These are phyloP conservation scores for Solanum medicagineum DNA, from an alignment of 257 asterid genomes.

Conservation along the genomic window DNA sequence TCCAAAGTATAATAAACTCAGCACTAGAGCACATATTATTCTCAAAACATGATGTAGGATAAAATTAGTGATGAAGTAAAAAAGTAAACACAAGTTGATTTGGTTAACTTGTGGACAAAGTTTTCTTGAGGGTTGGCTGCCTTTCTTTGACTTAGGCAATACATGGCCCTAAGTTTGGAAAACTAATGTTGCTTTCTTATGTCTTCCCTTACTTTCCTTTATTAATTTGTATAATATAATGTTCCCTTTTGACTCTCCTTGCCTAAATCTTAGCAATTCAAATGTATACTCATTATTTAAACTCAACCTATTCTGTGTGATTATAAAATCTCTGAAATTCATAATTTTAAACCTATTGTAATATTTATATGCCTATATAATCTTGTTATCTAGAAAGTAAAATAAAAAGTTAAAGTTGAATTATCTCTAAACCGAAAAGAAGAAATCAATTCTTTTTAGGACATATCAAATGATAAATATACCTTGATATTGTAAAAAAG, in stretches of 20 bases:
- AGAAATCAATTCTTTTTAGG: neutral
- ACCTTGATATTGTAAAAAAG: neutral
- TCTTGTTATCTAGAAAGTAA: neutral
- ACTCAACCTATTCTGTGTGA: neutral
- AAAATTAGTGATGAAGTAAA: no score
- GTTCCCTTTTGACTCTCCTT: neutral
- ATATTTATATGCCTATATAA: neutral
- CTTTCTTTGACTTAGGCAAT: constrained; percentile 14
- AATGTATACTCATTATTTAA: neutral
- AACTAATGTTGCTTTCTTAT: neutral
- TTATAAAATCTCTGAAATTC: neutral
- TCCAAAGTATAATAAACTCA: neutral
- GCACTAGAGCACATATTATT: neutral
- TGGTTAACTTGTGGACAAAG: no score
- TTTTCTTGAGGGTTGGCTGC: constrained; percentile 16
- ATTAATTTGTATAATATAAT: neutral
- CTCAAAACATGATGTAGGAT: neutral
- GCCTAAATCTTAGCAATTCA: neutral
- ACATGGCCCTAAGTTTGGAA: neutral
- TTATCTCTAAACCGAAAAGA: neutral
- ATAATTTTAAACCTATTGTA: neutral
- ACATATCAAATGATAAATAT: neutral
- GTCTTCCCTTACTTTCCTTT: neutral
- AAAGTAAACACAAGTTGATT: no score
- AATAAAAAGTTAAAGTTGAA: neutral